Evolutionary conservation across 768 basidiomycete genomes (phyloP), one percentile per base, ranked within the genome.

Genomic region (Lactifluus piperatus): DNA sequence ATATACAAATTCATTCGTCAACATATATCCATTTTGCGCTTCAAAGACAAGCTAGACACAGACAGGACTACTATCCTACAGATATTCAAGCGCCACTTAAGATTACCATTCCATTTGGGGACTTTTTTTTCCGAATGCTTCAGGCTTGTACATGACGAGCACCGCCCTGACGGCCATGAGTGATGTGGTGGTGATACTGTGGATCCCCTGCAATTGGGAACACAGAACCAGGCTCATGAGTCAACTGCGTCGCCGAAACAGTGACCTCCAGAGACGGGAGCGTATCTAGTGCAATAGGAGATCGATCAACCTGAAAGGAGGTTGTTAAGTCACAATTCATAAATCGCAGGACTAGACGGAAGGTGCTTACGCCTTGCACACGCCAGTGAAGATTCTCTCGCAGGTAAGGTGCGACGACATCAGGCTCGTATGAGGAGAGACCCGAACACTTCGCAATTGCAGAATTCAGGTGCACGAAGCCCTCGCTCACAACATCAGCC

Each of bases 401-500:
- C 39, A 80, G 67, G 63, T 76, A 80, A 30, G 77, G 74, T 9
- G 66, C 65, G 27, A 80, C 71, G n/a, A 68, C 71, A 13, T 63
- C 64, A 5, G 76, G 75, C 10, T 75, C 70, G 39, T 74, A 68
- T 8, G 76, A 72, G 5, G 60, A 51, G 29, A 75, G 58, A 2
- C 68, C 66, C 4, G 63, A 64, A 11, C 30, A 30, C 41, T 58
- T 44, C 46, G 57, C 54, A 41, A 80, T 71, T 3, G 65, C 71
- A 1, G 70, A 58, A 45, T 75, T 75, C 32, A 80, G 68, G 60
- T 75, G 77, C 5, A 80, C 74, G 65, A 76, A 79, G 5, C 77
- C 77, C 64, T 78, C 77, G 22, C 69, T 65, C 26, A 72, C 60
- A 20, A 72, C 43, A 0, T 50, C 57, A 7, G 37, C 45, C 43